These are phyloP conservation scores for Exophiala aquamarina DNA, from an alignment of 2,329 filamentous ascomycete genomes.

Conservation along the genomic window DNA sequence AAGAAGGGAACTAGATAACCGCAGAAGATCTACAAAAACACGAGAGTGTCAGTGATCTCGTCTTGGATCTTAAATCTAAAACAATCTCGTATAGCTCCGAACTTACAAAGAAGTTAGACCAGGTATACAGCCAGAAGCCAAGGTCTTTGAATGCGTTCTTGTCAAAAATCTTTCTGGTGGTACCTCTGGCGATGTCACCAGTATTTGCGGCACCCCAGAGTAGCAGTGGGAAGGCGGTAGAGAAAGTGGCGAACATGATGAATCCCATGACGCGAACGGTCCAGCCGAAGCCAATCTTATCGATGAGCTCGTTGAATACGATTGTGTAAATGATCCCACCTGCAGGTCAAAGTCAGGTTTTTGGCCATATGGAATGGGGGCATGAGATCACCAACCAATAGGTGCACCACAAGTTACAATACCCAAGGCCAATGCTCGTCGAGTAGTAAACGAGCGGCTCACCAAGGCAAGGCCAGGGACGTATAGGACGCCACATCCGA, in stretches of 20 bases:
- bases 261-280: slow-evolving; percentile 48
- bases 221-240: slow-evolving; percentile 30
- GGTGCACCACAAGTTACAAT: slow-evolving; percentile 51
- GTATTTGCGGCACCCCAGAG: slow-evolving; percentile 25
- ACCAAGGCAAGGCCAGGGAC: slow-evolving; percentile 48
- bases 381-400: slow-evolving; percentile 71
- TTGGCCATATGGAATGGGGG: slow-evolving; percentile 30
- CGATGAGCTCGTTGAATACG: slow-evolving; percentile 47
- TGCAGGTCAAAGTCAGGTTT: too few relatives aligned
- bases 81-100: too few relatives aligned
- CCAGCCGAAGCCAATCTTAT: slow-evolving; percentile 49
- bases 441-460: slow-evolving; percentile 9
- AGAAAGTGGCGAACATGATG: slow-evolving; percentile 32
- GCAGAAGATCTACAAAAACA: slow-evolving; percentile 36
- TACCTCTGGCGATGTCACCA: slow-evolving; percentile 39
- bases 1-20: slow-evolving; percentile 51
- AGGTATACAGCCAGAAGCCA: slow-evolving; percentile 42
- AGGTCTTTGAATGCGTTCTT: slow-evolving; percentile 45
- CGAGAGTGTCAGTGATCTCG: not conserved
- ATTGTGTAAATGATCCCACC: slow-evolving; percentile 68
- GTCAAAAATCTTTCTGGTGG: slow-evolving; percentile 45
- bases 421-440: slow-evolving; percentile 17
- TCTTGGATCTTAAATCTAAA: too few relatives aligned
- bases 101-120: slow-evolving; percentile 33
- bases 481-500: slow-evolving; percentile 42